These are phyloP conservation scores for Hyparrhenia diplandra DNA, from an alignment of 176 grass and related monocot species.

Conservation along the genomic window DNA sequence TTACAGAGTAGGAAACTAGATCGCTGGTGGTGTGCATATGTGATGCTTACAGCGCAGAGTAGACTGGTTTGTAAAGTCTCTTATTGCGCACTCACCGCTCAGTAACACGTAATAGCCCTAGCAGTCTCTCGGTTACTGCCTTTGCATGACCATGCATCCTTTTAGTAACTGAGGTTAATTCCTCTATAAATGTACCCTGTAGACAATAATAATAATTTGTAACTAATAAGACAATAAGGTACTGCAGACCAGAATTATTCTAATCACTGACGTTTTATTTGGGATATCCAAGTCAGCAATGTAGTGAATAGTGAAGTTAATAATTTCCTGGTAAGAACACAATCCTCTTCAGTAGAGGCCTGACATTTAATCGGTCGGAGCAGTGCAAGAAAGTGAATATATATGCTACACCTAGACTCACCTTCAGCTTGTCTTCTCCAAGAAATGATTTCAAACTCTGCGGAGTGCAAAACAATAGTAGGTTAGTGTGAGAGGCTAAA, in stretches of 20 bases:
- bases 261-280: slow-evolving; percentile 69
- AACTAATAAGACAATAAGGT: background rate
- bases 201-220: background rate
- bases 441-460: slow-evolving; percentile 83
- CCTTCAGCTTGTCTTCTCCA: slow-evolving; percentile 75
- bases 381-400: background rate
- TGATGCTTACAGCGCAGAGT: too few relatives aligned
- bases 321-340: slow-evolving; percentile 59
- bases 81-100: too few relatives aligned
- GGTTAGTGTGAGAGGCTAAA: background rate
- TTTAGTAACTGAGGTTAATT: background rate
- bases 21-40: too few relatives aligned
- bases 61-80: too few relatives aligned
- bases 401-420: slow-evolving; percentile 9
- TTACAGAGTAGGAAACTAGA: too few relatives aligned
- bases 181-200: slow-evolving; percentile 85
- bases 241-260: background rate
- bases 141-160: too few relatives aligned
- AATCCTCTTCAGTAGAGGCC: background rate
- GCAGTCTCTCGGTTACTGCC: too few relatives aligned
- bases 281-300: slow-evolving; percentile 84
- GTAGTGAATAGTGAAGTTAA: slow-evolving; percentile 93
- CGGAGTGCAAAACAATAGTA: slow-evolving; percentile 13
- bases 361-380: background rate
- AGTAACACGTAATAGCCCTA: too few relatives aligned